Percentiles rank a stretch among this genome's conserved stretches.
phyloP scores from a whole-genome alignment of 192 early-diverging fungal species.

The Rhizophagus sp. region DNA sequence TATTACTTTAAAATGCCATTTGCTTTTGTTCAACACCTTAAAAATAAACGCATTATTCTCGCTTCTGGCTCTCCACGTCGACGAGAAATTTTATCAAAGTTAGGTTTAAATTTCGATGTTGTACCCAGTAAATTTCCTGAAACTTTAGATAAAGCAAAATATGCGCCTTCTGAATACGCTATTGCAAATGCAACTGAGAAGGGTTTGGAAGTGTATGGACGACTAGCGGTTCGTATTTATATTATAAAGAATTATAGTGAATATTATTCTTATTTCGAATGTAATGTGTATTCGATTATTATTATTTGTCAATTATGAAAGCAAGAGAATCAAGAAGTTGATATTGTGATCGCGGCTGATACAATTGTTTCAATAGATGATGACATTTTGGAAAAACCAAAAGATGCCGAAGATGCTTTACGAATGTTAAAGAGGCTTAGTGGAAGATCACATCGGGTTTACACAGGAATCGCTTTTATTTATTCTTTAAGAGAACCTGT shows the following conservation, averaged over 20 bases:
- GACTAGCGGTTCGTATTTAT: conserved; percentile 42
- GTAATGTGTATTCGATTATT: not conserved
- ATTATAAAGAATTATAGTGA: not conserved
- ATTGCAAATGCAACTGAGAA: conserved; percentile 70
- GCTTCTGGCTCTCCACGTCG: conserved; percentile 84
- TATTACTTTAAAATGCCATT: not conserved
- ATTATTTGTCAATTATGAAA: conserved; percentile 19
- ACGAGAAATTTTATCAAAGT: conserved; percentile 63
- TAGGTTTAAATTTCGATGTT: conserved; percentile 63
- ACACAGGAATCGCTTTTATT: conserved; percentile 72
- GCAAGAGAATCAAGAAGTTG: conserved; percentile 35
- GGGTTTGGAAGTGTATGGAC: conserved; percentile 65
- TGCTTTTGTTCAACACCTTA: conserved; percentile 30
- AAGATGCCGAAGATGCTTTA: conserved; percentile 54
- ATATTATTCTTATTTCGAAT: not conserved
- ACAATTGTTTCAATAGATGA: conserved; percentile 70
- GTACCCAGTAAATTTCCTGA: conserved; percentile 77
- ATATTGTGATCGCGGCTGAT: conserved; percentile 81
- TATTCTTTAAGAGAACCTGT: conserved; percentile 26
- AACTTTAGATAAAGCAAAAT: conserved; percentile 69
- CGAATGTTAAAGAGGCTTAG: conserved; percentile 62
- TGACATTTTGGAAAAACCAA: conserved; percentile 85
- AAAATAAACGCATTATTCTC: conserved; percentile 60
- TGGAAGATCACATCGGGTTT: conserved; percentile 65
- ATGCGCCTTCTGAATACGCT: conserved; percentile 67